Evolutionary conservation across 768 basidiomycete genomes (phyloP).

Genomic region (Pulveroboletus ravenelii): DNA sequence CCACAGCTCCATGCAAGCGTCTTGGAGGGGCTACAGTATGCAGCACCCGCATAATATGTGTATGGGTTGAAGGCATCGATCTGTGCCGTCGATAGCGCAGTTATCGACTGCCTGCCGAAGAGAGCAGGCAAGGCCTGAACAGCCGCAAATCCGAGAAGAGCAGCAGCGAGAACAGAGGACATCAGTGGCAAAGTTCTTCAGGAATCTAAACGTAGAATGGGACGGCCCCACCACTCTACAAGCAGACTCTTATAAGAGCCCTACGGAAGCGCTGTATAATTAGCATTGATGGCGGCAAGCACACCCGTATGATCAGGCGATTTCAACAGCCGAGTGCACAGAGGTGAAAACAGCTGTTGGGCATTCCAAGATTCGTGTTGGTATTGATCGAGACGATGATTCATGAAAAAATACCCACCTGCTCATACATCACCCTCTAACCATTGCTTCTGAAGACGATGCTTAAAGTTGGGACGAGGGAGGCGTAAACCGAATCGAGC

Average conservation of each 20-base stretch:
- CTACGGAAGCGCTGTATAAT: background rate
- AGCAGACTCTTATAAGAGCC: background rate
- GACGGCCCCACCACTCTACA: background rate
- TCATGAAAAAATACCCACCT: too few relatives aligned
- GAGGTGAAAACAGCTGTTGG: too few relatives aligned
- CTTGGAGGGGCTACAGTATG: conserved; percentile 41
- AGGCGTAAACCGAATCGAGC: too few relatives aligned
- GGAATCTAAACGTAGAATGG: background rate
- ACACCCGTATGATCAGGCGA: conserved; percentile 1
- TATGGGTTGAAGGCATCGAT: conserved; percentile 44
- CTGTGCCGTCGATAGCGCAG: conserved; percentile 36
- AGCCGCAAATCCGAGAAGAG: conserved; percentile 10
- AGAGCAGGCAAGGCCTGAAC: conserved; percentile 25
- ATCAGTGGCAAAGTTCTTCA: conserved; percentile 9
- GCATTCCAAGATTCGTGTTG: too few relatives aligned
- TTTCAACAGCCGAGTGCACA: background rate
- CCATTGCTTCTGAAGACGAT: too few relatives aligned
- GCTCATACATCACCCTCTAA: too few relatives aligned
- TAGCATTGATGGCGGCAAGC: background rate
- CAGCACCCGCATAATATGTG: conserved; percentile 47
- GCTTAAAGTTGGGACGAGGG: too few relatives aligned
- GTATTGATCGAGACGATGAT: too few relatives aligned
- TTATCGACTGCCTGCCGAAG: conserved; percentile 36
- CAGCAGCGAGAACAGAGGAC: conserved; percentile 11
- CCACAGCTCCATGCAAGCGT: conserved; percentile 54